A percentile compares a stretch with the other conserved stretches of the same genome.
Evolutionary conservation across 73 alveolate genomes (phyloP).

Genomic region (Tetrahymena elliotti): DNA sequence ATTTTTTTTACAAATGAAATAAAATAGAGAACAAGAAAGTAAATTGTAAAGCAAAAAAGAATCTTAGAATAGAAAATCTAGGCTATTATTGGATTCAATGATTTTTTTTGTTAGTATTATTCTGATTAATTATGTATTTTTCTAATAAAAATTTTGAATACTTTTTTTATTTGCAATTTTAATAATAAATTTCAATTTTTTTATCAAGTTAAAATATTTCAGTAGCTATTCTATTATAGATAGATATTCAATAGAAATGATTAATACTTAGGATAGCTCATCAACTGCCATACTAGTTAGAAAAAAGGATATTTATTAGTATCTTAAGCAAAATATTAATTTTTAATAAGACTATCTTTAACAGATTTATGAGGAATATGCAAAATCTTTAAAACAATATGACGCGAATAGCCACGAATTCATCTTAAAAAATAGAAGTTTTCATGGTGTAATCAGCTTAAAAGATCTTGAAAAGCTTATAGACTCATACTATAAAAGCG

Average conservation of each 20-base stretch:
- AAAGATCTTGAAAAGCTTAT: neutral
- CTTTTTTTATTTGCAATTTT: too few relatives aligned
- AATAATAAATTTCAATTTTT: too few relatives aligned
- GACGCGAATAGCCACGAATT: neutral
- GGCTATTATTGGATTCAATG: neutral
- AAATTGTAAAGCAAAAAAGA: too few relatives aligned
- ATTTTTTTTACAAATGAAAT: too few relatives aligned
- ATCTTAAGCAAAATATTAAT: neutral
- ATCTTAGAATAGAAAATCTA: neutral
- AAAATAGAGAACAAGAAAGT: too few relatives aligned
- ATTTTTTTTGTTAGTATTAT: too few relatives aligned
- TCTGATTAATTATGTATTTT: neutral
- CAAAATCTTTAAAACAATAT: neutral
- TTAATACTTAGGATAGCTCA: neutral
- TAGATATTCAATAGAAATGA: neutral
- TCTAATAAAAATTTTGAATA: neutral
- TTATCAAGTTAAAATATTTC: too few relatives aligned
- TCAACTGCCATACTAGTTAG: neutral
- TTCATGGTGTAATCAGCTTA: neutral
- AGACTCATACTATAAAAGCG: neutral
- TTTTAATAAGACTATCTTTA: neutral
- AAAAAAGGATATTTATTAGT: neutral
- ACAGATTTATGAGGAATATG: neutral
- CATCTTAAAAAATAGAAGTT: neutral
- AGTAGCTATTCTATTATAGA: neutral